phyloP scores from a whole-genome alignment of 176 grass and related monocot species.

The Rhipidocladum racemiflorum region DNA sequence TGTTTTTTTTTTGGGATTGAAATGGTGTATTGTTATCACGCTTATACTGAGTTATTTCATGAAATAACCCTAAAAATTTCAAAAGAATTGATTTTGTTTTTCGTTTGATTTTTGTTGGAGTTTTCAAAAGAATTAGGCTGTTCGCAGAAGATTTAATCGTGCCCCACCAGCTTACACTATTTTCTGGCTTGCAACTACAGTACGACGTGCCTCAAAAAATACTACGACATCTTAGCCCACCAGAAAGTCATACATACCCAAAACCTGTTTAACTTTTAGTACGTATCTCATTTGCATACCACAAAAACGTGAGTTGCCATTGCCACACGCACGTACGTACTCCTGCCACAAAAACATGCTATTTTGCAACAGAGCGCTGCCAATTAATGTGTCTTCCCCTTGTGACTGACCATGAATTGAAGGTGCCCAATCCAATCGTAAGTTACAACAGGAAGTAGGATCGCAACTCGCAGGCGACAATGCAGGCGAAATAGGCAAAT shows the following conservation, averaged over 20 bases:
- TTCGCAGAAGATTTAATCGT: too few species aligned
- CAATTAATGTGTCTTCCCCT: not conserved
- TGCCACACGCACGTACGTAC: not conserved
- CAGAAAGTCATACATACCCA: not conserved
- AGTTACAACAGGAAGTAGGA: too few species aligned
- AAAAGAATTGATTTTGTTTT: too few species aligned
- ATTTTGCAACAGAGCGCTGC: too few species aligned
- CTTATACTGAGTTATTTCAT: too few species aligned
- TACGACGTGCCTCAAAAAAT: not conserved
- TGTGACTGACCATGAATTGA: not conserved
- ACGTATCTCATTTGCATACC: not conserved
- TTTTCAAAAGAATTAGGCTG: too few species aligned
- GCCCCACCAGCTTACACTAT: not conserved
- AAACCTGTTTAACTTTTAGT: not conserved
- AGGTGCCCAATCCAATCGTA: not conserved
- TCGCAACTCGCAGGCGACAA: not conserved
- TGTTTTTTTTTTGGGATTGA: not conserved
- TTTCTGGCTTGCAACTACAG: not conserved
- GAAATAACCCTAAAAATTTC: too few species aligned
- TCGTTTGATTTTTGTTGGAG: too few species aligned
- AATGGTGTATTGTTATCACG: not conserved
- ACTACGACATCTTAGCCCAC: not conserved
- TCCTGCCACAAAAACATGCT: not conserved
- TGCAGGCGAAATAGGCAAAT: not conserved
- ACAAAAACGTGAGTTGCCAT: not conserved